A percentile compares a stretch with the other conserved stretches of the same genome.
phyloP scores from a whole-genome alignment of 495 filamentous ascomycete species.

The Penicillium canescens region DNA sequence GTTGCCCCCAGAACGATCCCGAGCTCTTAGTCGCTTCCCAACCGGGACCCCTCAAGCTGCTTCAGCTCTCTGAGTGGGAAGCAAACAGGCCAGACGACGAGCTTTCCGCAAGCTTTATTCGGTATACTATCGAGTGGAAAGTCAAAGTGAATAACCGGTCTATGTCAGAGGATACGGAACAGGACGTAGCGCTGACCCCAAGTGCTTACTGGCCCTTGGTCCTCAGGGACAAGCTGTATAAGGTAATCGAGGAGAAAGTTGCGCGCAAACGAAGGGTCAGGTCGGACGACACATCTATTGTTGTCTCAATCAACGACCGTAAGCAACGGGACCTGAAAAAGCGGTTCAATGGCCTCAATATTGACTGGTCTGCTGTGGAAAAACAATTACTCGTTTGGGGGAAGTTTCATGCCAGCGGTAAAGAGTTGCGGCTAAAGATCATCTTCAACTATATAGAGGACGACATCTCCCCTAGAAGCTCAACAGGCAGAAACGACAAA shows the following conservation, averaged over 20 bases:
- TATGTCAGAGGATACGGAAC: background rate
- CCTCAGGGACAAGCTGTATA: too few relatives aligned
- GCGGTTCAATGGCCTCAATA: conserved; percentile 15
- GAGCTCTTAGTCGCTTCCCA: too few relatives aligned
- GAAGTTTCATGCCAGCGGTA: conserved; percentile 1
- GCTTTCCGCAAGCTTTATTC: conserved; percentile 1
- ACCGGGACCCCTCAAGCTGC: too few relatives aligned
- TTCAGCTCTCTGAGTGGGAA: too few relatives aligned
- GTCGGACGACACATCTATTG: conserved; percentile 5
- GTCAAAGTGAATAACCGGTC: conserved; percentile 7
- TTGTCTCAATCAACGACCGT: conserved; percentile 21
- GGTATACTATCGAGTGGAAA: conserved; percentile 10
- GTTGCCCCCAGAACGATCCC: background rate
- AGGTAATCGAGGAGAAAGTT: too few relatives aligned
- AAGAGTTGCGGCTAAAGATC: conserved; percentile 13
- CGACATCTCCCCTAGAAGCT: background rate
- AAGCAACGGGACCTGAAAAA: conserved; percentile 23
- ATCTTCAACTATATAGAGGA: conserved; percentile 13
- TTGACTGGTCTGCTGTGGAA: conserved; percentile 19
- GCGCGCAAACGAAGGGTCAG: background rate
- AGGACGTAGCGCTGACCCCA: too few relatives aligned
- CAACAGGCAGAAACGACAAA: conserved; percentile 4
- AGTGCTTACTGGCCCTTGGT: too few relatives aligned
- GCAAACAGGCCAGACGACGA: background rate
- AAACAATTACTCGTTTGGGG: conserved; percentile 18